A percentile compares a stretch with the other conserved stretches of the same genome.
These are phyloP conservation scores for Lactifluus subvellereus DNA, from an alignment of 768 basidiomycete species.

Conservation along the genomic window DNA sequence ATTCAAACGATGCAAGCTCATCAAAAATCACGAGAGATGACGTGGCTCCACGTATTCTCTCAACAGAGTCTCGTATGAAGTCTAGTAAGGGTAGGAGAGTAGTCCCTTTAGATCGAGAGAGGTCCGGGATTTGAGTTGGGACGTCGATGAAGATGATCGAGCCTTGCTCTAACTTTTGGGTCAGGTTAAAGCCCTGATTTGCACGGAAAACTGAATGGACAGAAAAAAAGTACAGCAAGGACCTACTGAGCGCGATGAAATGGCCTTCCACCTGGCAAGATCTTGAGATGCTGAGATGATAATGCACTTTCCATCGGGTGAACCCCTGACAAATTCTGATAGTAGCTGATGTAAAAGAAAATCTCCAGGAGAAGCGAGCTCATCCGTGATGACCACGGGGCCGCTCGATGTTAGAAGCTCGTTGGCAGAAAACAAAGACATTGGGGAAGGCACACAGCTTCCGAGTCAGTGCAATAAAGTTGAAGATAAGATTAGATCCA, in stretches of 20 bases:
- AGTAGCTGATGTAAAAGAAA: slow-evolving; percentile 60
- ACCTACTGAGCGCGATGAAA: slow-evolving; percentile 60
- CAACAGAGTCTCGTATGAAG: slow-evolving; percentile 12
- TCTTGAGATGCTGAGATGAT: slow-evolving; percentile 56
- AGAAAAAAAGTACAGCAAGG: neutral
- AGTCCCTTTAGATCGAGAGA: slow-evolving; percentile 19
- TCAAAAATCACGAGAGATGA: slow-evolving; percentile 58
- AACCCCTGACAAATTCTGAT: slow-evolving; percentile 45
- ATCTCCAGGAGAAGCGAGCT: slow-evolving; percentile 64
- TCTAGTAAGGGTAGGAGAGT: slow-evolving; percentile 24
- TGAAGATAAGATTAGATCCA: slow-evolving; percentile 11
- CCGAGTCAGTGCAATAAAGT: too few relatives aligned
- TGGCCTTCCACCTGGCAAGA: slow-evolving; percentile 53
- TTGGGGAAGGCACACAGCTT: slow-evolving; percentile 18
- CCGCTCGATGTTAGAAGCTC: slow-evolving; percentile 45
- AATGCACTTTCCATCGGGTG: slow-evolving; percentile 34
- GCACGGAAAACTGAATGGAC: neutral
- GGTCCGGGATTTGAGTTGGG: slow-evolving; percentile 33
- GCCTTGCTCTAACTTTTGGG: slow-evolving; percentile 15
- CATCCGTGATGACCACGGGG: slow-evolving; percentile 61
- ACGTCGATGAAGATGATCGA: slow-evolving; percentile 53
- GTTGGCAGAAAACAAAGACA: slow-evolving; percentile 44
- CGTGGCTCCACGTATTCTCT: slow-evolving; percentile 9
- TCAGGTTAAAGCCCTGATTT: slow-evolving; percentile 17
- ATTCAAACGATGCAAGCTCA: slow-evolving; percentile 60